Conservation (phyloP, 352 stramenopile species). For the Globisporangium cederbergense region DNA sequence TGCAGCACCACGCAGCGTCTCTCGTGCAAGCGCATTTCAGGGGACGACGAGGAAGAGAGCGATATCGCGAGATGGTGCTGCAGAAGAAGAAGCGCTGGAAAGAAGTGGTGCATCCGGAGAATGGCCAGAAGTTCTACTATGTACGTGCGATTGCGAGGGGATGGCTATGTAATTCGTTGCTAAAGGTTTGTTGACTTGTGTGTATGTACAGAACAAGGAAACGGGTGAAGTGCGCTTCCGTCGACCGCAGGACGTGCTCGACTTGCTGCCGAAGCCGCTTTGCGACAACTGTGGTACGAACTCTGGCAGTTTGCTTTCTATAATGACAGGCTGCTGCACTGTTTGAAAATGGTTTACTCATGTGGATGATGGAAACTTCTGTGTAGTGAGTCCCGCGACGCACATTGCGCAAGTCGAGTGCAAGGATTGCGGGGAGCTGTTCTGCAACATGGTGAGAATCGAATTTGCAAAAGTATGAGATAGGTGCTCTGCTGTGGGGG, state of each 20-base stretch:
- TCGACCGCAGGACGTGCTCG: conserved; percentile 88
- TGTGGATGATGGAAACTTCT: not conserved
- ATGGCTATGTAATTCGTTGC: not conserved
- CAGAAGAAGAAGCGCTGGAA: conserved; percentile 90
- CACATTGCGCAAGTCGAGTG: conserved; percentile 83
- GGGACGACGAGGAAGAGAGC: conserved; percentile 62
- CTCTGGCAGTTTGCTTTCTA: not conserved
- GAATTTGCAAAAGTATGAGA: not conserved
- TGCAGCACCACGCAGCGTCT: conserved; percentile 66
- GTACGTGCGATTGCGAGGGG: conserved; percentile 24
- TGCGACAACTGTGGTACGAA: conserved; percentile 88
- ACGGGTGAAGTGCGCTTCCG: conserved; percentile 91
- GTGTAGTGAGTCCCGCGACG: conserved; percentile 17
- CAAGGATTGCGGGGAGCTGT: conserved; percentile 86
- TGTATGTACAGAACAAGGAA: conserved; percentile 76
- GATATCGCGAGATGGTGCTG: conserved; percentile 45
- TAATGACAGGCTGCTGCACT: not conserved
- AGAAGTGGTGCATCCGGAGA: conserved; percentile 79
- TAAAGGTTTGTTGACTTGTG: conserved; percentile 1
- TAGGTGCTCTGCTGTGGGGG: not conserved
- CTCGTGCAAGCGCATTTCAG: conserved; percentile 74
- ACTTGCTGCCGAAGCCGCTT: conserved; percentile 81
- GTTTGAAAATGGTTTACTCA: conserved; percentile 1
- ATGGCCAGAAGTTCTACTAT: conserved; percentile 87
- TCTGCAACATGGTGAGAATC: conserved; percentile 63